Conservation (phyloP, 768 basidiomycete species). For the Russula lepida region DNA sequence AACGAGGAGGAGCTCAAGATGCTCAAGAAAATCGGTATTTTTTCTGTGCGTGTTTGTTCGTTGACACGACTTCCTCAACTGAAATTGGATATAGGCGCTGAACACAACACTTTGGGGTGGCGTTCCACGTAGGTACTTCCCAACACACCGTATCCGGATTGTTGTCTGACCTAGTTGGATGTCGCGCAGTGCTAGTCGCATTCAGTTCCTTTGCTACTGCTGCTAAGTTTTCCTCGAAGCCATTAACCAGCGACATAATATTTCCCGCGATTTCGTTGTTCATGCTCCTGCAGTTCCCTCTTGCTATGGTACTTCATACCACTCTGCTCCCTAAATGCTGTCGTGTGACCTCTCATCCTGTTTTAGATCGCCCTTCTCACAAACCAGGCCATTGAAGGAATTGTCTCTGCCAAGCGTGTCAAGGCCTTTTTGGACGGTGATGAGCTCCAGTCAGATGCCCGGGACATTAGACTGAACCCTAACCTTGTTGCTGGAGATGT, state of each 20-base stretch:
- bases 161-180: constrained; percentile 3
- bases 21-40: constrained; percentile 75
- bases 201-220: constrained; percentile 78
- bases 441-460: constrained; percentile 74
- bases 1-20: constrained; percentile 77
- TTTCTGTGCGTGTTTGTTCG: constrained; percentile 41
- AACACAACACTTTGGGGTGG: constrained; percentile 60
- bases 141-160: too few relatives aligned
- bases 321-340: neutral
- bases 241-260: constrained; percentile 83
- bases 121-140: constrained; percentile 40
- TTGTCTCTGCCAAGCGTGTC: constrained; percentile 76
- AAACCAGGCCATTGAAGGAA: constrained; percentile 76
- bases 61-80: neutral
- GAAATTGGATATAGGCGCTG: constrained; percentile 35
- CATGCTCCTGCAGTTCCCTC: constrained; percentile 78
- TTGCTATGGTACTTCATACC: constrained; percentile 72
- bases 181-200: constrained; percentile 51
- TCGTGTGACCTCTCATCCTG: neutral
- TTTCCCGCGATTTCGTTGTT: constrained; percentile 94
- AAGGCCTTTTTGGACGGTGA: constrained; percentile 65
- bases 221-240: constrained; percentile 48
- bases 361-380: constrained; percentile 62
- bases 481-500: constrained; percentile 51
- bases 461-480: constrained; percentile 40